Evolutionary conservation across 2,329 filamentous ascomycete genomes (phyloP).

Genomic region (Botryotinia convoluta): DNA sequence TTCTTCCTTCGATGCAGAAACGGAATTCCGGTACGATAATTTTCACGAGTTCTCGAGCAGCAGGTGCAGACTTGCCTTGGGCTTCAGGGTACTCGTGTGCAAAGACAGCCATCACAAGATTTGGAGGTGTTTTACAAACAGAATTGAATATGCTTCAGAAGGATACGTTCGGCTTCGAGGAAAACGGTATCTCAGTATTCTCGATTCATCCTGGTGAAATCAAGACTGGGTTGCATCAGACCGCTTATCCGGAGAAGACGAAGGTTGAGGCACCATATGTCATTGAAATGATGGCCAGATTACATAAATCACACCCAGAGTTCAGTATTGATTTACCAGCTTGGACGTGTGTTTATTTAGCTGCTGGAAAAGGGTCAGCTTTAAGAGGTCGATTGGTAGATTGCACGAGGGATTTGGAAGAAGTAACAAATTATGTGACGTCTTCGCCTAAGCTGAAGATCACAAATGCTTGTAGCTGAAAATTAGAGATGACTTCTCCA

Average conservation of each 20-base stretch:
- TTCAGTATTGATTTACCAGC: conserved; percentile 26
- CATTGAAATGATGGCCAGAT: conserved; percentile 26
- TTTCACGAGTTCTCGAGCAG: conserved; percentile 27
- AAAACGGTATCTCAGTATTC: conserved; percentile 27
- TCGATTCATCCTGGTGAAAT: conserved; percentile 28
- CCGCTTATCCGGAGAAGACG: conserved; percentile 27
- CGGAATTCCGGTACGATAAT: conserved; percentile 26
- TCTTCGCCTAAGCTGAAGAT: conserved; percentile 23
- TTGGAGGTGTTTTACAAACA: conserved; percentile 26
- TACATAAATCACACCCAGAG: conserved; percentile 23
- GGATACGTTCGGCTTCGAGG: conserved; percentile 19
- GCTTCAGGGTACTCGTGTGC: conserved; percentile 27
- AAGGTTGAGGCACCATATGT: conserved; percentile 27
- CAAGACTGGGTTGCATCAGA: conserved; percentile 26
- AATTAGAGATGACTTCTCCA: not conserved
- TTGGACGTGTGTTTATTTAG: conserved; percentile 30
- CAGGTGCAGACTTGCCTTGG: conserved; percentile 27
- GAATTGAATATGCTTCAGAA: conserved; percentile 26
- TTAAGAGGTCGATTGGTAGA: conserved; percentile 25
- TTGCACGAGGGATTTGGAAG: conserved; percentile 28
- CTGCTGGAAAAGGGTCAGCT: conserved; percentile 23
- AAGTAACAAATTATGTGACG: conserved; percentile 23
- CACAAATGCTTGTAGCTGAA: conserved; percentile 26
- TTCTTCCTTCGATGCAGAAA: conserved; percentile 27
- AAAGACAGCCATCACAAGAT: conserved; percentile 27